Percentiles rank a stretch among this genome's conserved stretches.
Conservation (phyloP, 768 basidiomycete species). For the Suillus ampliporus region DNA sequence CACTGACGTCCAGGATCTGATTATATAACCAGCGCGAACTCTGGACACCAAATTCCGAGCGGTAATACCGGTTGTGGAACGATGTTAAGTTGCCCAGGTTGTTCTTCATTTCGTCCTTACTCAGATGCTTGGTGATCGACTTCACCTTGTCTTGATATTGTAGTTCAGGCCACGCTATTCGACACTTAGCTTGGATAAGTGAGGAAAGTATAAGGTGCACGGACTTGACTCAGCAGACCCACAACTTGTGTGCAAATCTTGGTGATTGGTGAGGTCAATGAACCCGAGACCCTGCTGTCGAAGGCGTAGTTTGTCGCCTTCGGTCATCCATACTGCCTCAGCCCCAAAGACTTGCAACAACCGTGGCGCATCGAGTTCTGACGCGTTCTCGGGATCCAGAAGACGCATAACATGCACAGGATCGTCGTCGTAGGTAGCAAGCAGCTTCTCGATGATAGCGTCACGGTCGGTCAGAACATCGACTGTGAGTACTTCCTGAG, state of each 20-base stretch:
- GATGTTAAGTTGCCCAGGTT: constrained; percentile 43
- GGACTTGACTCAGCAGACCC: neutral
- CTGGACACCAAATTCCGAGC: constrained; percentile 41
- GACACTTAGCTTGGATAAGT: constrained; percentile 43
- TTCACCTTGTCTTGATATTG: constrained; percentile 20
- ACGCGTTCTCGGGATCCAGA: constrained; percentile 18
- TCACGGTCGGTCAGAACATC: constrained; percentile 3
- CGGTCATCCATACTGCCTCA: constrained; percentile 25
- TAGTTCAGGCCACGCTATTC: constrained; percentile 27
- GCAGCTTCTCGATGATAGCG: constrained; percentile 9
- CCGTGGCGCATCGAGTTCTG: constrained; percentile 24
- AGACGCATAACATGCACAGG: constrained; percentile 22
- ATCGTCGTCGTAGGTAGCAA: constrained; percentile 22
- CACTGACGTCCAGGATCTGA: constrained; percentile 19
- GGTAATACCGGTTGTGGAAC: constrained; percentile 52
- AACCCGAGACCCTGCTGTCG: constrained; percentile 19
- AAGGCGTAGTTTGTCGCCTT: constrained; percentile 22
- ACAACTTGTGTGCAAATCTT: neutral
- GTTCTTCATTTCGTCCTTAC: constrained; percentile 38
- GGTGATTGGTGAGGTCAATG: constrained; percentile 19
- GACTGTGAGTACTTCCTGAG: neutral
- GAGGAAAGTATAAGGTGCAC: neutral
- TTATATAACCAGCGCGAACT: constrained; percentile 47
- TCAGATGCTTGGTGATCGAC: constrained; percentile 8
- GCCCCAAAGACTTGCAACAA: constrained; percentile 20